Percentiles rank a stretch among this genome's conserved stretches.
phyloP scores from a whole-genome alignment of 139 green algal genomes.

The Mychonastes homosphaera region DNA sequence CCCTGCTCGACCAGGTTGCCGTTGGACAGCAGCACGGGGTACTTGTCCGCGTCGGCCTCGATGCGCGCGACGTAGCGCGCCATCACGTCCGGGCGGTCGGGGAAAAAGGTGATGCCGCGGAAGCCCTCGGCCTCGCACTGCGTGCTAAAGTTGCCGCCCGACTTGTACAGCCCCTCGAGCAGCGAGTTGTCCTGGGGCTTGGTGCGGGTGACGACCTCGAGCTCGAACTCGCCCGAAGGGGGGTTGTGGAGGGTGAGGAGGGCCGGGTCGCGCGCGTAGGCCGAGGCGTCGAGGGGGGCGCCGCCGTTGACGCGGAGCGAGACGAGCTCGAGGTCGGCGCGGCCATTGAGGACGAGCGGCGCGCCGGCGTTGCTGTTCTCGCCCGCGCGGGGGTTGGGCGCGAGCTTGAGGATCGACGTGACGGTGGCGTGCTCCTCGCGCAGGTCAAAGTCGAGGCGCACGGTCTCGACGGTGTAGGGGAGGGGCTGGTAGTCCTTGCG shows the following conservation, averaged over 20 bases:
- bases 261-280: background rate
- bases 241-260: background rate
- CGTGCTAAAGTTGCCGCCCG: conserved; percentile 90
- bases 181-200: conserved; percentile 86
- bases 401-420: conserved; percentile 34
- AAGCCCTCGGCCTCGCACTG: conserved; percentile 98
- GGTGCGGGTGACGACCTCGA: conserved; percentile 64
- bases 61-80: conserved; percentile 77
- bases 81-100: conserved; percentile 67
- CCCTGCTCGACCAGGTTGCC: conserved; percentile 87
- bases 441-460: conserved; percentile 68
- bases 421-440: conserved; percentile 66
- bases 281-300: background rate
- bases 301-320: conserved; percentile 23
- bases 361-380: conserved; percentile 3
- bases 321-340: conserved; percentile 46
- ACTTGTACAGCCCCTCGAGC: conserved; percentile 95
- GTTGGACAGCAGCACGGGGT: conserved; percentile 94
- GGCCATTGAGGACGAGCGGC: conserved; percentile 39
- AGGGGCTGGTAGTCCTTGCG: conserved; percentile 66
- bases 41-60: conserved; percentile 74
- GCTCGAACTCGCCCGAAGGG: conserved; percentile 37
- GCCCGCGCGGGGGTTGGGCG: conserved; percentile 36
- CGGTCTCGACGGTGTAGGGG: conserved; percentile 53
- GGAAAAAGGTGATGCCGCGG: conserved; percentile 94